Percentiles rank a stretch among this genome's conserved stretches.
phyloP scores from a whole-genome alignment of 495 filamentous ascomycete genomes.

The Aspergillus conjunctus region DNA sequence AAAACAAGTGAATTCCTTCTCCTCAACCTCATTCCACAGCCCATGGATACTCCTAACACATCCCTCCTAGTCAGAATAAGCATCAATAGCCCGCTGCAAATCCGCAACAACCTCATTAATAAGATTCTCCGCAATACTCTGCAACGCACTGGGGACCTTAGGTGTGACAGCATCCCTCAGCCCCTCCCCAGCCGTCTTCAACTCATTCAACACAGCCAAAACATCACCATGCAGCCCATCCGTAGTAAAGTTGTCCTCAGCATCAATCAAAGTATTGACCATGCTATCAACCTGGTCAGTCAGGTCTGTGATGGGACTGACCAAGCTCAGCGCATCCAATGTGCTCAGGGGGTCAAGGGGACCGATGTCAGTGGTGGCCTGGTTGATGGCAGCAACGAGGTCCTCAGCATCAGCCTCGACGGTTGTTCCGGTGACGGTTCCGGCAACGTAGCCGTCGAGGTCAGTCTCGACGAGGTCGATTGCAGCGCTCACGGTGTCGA shows the following conservation, averaged over 20 bases:
- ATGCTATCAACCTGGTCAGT: conserved; percentile 31
- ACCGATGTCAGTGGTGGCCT: conserved; percentile 17
- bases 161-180: conserved; percentile 35
- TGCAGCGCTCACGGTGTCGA: conserved; percentile 33
- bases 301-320: conserved; percentile 35
- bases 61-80: conserved; percentile 19
- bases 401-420: conserved; percentile 32
- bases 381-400: conserved; percentile 35
- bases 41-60: neutral
- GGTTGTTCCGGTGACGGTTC: conserved; percentile 20
- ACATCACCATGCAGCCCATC: conserved; percentile 32
- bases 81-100: conserved; percentile 33
- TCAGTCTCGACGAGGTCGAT: conserved; percentile 36
- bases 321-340: conserved; percentile 35
- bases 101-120: conserved; percentile 35
- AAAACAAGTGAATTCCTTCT: no score
- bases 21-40: conserved; percentile 7
- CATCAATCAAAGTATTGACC: conserved; percentile 34
- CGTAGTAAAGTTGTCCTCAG: conserved; percentile 37
- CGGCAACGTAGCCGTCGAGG: conserved; percentile 37
- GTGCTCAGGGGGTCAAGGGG: conserved; percentile 23
- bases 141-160: conserved; percentile 37
- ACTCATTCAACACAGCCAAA: conserved; percentile 26
- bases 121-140: conserved; percentile 29
- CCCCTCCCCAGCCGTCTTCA: conserved; percentile 34